phyloP scores from a whole-genome alignment of 2,329 filamentous ascomycete genomes.

The Fusarium mundagurra region DNA sequence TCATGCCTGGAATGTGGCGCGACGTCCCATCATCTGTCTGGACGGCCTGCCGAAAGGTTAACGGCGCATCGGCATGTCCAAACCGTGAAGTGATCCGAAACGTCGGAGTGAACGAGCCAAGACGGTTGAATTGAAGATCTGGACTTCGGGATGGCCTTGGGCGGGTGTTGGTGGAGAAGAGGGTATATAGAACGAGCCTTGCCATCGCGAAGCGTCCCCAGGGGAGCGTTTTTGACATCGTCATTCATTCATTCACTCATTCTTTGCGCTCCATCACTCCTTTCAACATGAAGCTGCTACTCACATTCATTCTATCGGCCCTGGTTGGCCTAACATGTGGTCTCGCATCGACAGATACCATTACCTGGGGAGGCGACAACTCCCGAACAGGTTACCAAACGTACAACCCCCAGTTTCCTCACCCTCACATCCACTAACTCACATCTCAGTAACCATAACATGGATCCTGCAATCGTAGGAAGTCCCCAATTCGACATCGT shows the following conservation, averaged over 20 bases:
- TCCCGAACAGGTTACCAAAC: constrained; percentile 63
- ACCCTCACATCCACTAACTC: fast-evolving
- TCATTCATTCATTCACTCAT: constrained; percentile 8
- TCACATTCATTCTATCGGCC: constrained; percentile 45
- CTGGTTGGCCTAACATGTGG: constrained; percentile 48
- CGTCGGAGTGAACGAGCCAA: not conserved
- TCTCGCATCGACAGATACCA: constrained; percentile 61
- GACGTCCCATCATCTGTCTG: not conserved
- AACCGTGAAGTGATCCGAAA: not conserved
- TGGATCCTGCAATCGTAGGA: constrained; percentile 67
- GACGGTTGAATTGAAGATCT: not conserved
- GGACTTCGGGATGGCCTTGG: not conserved
- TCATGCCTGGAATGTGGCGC: constrained; percentile 22
- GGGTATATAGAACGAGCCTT: constrained; percentile 15
- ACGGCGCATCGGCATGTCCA: constrained; percentile 1
- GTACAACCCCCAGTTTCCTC: constrained; percentile 46
- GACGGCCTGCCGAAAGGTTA: constrained; percentile 16
- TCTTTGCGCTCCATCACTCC: not conserved
- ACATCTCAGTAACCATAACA: constrained; percentile 63
- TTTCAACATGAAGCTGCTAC: constrained; percentile 40
- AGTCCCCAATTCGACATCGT: constrained; percentile 65
- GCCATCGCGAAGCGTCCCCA: not conserved
- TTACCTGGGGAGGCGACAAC: constrained; percentile 69
- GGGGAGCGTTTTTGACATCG: not conserved
- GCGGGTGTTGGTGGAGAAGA: not conserved